Evolutionary conservation across 1,139 yeast genomes (phyloP), one percentile per base, ranked within the genome.

Genomic region (Lodderomyces beijingensis): DNA sequence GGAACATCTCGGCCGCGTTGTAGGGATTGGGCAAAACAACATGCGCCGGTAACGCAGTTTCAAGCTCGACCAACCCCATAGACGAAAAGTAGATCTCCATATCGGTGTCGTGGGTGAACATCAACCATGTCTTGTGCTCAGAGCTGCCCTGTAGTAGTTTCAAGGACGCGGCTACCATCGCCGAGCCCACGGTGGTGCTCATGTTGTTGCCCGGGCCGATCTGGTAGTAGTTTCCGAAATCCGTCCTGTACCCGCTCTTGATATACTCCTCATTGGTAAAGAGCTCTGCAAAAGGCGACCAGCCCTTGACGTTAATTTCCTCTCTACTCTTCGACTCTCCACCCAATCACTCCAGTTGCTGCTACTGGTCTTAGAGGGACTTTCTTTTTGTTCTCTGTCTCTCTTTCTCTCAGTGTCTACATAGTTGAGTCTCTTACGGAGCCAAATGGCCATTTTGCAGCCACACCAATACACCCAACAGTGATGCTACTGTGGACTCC

Each of bases 51-150:
- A 41, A 31, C 23, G 57, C 55, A 8, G 50, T 40, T 6, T 42
- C 44, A 8, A 62, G 62, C 34, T 56, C 59, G 20, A 67, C 59
- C 28, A 76, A 45, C 3, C 79, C 79, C 28, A 75, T 54, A 4
- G 77, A 69, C 15, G 77, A 55, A 30, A 72, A 54, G 42, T 65
- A 65, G 16, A 70, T 58, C 32, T 70, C 59, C 33, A 77, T 55
- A 44, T 76, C 77, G 25, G 74, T 61, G 48, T 77, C 83, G 47
- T 77, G 84, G 16, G 76, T 62, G 48, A 77, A 77, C 16, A 70
- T 59, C 36, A 71, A 53, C 60, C 62, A 43, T 45, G 69, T 49
- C 53, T 69, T 56, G 51, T 53, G 44, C 45, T 57, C 48, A 25
- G 42, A 38, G 31, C 40, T 31, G 7, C 43, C 48, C 20, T 52